These are phyloP conservation scores for Actinomortierella ambigua DNA, from an alignment of 371 early-diverging fungal species.

Conservation along the genomic window DNA sequence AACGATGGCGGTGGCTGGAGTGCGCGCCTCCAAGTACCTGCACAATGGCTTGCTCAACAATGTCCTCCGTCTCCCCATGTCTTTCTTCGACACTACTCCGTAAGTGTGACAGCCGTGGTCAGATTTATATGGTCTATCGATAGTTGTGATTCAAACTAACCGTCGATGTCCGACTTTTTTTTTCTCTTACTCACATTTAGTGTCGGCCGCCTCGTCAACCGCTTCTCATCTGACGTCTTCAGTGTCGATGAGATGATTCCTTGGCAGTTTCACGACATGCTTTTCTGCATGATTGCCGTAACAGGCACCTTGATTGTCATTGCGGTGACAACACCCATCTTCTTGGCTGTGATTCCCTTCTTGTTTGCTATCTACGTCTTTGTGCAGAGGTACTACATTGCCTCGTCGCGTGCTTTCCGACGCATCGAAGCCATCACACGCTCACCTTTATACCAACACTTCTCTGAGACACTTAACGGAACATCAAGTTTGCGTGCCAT, in stretches of 20 bases:
- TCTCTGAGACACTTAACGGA: constrained; percentile 62
- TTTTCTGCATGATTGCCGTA: constrained; percentile 7
- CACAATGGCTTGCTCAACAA: constrained; percentile 44
- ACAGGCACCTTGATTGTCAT: constrained; percentile 30
- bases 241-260: constrained; percentile 78
- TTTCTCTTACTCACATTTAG: background rate
- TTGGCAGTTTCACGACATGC: constrained; percentile 60
- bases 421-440: constrained; percentile 56
- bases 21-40: constrained; percentile 19
- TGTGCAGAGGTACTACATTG: constrained; percentile 51
- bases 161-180: no score
- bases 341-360: constrained; percentile 18
- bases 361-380: constrained; percentile 6
- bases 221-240: constrained; percentile 76
- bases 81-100: constrained; percentile 74
- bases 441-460: constrained; percentile 65
- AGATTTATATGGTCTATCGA: constrained; percentile 50
- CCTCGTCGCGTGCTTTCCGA: constrained; percentile 60
- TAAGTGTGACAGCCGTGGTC: constrained; percentile 50
- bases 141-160: no score
- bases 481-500: constrained; percentile 26
- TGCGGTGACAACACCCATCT: constrained; percentile 17
- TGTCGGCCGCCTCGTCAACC: constrained; percentile 70
- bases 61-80: constrained; percentile 64
- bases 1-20: constrained; percentile 4